Base-by-base conservation (phyloP, 1,139 yeast genomes). In the Diutina catenulata region DNA sequence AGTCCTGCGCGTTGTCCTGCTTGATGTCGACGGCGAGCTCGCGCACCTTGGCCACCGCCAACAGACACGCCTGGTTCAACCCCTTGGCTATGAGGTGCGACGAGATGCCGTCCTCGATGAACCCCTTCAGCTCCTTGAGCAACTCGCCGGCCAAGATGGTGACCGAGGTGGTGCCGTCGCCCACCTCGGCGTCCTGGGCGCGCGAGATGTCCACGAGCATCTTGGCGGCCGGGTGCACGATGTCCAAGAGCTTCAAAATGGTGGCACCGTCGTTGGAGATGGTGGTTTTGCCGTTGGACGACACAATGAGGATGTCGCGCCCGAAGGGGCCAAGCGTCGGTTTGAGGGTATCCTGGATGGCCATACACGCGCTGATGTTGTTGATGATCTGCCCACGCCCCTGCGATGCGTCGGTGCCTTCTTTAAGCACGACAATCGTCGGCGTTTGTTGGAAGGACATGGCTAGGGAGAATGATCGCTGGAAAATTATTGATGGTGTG, bases 201-300 rank as follows among this genome's bases (percentile, higher is more conserved):
- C 95, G 74, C 11, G 96, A 84, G 43, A 91, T 84, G 57, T 91
- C 99, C 39, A 91, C 98, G 47, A 91, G 65, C 57, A 91, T 80
- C 56, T 83, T 82, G 10, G 98, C 98, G 13, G 98, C 98, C 5
- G 99, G 98, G 55, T 91, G 99, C 21, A 93, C 96, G 42, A 93
- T 94, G 54, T 93, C 98, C 49, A 91, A 66, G 44, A 88, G 69
- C 57, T 82, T 86, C 57, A 91, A 68, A 49, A 91, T 91, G 2
- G 99, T 93, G 38, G 98, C 98, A 43, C 98, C 99, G 56, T 91
- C 99, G 59, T 91, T 91, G 29, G 98, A 87, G 47, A 91, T 88
- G 23, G 97, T 91, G 37, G 97, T 84, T 49, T 75, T 80, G 41
- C 95, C 95, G 50, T 73, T 76, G 19, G 80, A 71, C 31, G 80